Base-by-base conservation (phyloP, 768 basidiomycete genomes). In the Calocera viscosa region DNA sequence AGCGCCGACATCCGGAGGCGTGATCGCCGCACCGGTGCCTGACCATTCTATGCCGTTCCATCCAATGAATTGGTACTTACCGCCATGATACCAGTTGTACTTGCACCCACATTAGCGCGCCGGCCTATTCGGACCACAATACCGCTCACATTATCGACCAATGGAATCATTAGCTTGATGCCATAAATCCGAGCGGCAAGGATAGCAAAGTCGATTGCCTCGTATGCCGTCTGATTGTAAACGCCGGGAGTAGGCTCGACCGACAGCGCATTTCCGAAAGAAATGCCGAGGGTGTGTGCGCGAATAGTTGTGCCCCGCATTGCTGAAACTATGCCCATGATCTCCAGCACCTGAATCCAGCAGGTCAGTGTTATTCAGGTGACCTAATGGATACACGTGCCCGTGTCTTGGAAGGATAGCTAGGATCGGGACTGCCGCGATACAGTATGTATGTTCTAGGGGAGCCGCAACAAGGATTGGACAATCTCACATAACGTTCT, bases 61-160 rank as follows among this genome's bases (percentile, higher is more conserved):
- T 66, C 71, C 63, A 63, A 76, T 74, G 53, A 75, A 76, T 40
- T 75, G 73, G 64, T 71, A 75, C 66, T 75, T 75, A 8, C 75
- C 75, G 39, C 75, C 73, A 64, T 76, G 74, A 33, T 74, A 49
- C 49, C 49, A 49, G 24, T 49, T 49, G 24, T 49, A 49, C 49
- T 49, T 14, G 49, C 14, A 16, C 14, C 22, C 24, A 8, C 8
- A n/a, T 49, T 14, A 49, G 24, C 24, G 8, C 49, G 12, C 12
- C 24, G 8, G 49, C 24, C 19, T 10, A 49, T 14, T 49, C 12
- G 12, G 22, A 26, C n/a, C n/a, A n/a, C 8, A 26, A 10, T 71
- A 63, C 47, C 63, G 41, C 64, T 43, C 35, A 69, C 69, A 65
- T 70, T 70, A 43, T 70, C 69, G 16, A 68, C 41, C 16, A 70